A percentile compares a stretch with the other conserved stretches of the same genome.
These are phyloP conservation scores for Paraglomus brasilianum DNA, from an alignment of 192 early-diverging fungal species.

Conservation along the genomic window DNA sequence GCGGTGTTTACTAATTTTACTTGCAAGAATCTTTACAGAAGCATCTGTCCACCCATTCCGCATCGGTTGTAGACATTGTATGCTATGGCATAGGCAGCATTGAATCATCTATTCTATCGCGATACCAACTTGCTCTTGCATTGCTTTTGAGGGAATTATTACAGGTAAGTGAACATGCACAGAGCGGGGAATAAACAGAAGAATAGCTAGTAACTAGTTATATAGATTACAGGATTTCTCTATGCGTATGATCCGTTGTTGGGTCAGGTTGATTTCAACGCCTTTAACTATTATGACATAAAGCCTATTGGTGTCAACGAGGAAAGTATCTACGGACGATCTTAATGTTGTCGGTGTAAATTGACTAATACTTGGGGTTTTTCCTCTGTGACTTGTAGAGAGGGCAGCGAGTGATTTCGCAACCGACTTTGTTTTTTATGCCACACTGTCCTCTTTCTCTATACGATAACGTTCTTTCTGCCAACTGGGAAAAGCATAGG, in stretches of 20 bases:
- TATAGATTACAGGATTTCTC: constrained; percentile 17
- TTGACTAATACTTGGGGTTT: constrained; percentile 24
- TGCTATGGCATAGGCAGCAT: constrained; percentile 46
- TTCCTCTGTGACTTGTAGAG: constrained; percentile 33
- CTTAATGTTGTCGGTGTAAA: not conserved
- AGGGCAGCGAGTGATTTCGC: constrained; percentile 26
- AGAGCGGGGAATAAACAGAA: too few relatives aligned
- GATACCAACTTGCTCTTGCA: constrained; percentile 39
- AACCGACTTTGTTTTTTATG: constrained; percentile 41
- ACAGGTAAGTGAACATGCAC: constrained; percentile 28
- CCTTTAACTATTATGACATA: constrained; percentile 1
- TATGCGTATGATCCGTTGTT: constrained; percentile 15
- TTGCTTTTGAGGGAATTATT: constrained; percentile 40
- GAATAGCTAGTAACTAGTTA: not conserved
- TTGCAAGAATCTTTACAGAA: constrained; percentile 6
- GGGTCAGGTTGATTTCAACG: not conserved
- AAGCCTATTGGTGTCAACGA: constrained; percentile 9
- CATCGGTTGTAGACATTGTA: constrained; percentile 36
- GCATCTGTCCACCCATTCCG: constrained; percentile 1
- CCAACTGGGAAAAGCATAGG: constrained; percentile 37
- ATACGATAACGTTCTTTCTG: constrained; percentile 38
- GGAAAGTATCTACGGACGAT: not conserved
- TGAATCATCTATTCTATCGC: constrained; percentile 37
- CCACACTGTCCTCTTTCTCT: constrained; percentile 46
- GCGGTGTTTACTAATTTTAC: not conserved